Evolutionary conservation across 192 early-diverging fungal species (phyloP).

Genomic region (Tieghemiomyces parasiticus): DNA sequence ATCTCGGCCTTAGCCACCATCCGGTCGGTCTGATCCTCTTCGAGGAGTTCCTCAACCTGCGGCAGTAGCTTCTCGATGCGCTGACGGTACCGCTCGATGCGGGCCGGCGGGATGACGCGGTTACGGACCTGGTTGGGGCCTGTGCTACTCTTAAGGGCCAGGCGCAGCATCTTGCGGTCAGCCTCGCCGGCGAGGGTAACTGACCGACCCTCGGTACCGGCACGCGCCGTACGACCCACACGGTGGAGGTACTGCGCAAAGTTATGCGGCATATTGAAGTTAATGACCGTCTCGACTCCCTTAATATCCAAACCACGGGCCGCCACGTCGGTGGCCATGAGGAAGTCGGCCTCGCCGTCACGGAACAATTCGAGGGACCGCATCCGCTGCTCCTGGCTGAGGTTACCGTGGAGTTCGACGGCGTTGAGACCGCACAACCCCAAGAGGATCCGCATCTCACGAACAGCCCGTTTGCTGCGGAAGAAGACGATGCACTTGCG

Average conservation of each 20-base stretch:
- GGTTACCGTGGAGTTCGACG: conserved; percentile 88
- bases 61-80: conserved; percentile 51
- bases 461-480: conserved; percentile 82
- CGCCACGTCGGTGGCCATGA: conserved; percentile 94
- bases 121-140: conserved; percentile 65
- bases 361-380: conserved; percentile 85
- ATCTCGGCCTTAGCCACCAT: conserved; percentile 74
- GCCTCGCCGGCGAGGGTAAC: conserved; percentile 83
- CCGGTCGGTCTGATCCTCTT: conserved; percentile 68
- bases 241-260: conserved; percentile 91
- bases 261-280: conserved; percentile 93
- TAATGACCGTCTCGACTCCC: conserved; percentile 94
- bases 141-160: conserved; percentile 81
- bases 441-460: conserved; percentile 98
- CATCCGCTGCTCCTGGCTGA: conserved; percentile 81
- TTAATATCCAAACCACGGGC: conserved; percentile 94
- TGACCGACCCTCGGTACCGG: conserved; percentile 66
- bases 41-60: conserved; percentile 47
- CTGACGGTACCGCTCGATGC: conserved; percentile 58
- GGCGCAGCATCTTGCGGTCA: conserved; percentile 86
- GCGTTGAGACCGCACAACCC: conserved; percentile 74
- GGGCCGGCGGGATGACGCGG: conserved; percentile 68
- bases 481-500: conserved; percentile 82
- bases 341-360: conserved; percentile 66
- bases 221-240: conserved; percentile 93